Evolutionary conservation across 2,329 filamentous ascomycete genomes (phyloP).

Genomic region (Beauveria scarabaeidicola): DNA sequence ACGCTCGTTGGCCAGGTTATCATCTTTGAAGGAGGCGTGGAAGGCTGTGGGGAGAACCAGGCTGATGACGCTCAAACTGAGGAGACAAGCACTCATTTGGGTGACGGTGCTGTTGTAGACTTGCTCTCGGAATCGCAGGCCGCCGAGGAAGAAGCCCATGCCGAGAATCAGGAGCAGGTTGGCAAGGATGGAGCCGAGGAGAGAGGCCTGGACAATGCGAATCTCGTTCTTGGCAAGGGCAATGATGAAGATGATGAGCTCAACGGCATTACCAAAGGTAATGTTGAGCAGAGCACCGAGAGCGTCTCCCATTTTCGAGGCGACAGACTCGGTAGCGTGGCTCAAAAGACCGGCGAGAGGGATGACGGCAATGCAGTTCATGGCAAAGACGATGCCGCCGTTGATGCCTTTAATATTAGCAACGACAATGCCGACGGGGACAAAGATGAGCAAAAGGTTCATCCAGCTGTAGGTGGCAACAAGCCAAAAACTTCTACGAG

Average conservation of each 20-base stretch:
- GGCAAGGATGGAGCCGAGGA: constrained; percentile 81
- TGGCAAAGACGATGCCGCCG: constrained; percentile 58
- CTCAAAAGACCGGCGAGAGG: constrained; percentile 64
- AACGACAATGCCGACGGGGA: constrained; percentile 66
- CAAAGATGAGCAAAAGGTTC: constrained; percentile 69
- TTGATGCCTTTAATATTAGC: constrained; percentile 44
- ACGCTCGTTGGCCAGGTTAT: constrained; percentile 52
- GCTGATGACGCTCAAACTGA: constrained; percentile 86
- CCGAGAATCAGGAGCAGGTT: constrained; percentile 84
- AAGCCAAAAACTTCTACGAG: constrained; percentile 43
- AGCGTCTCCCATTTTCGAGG: constrained; percentile 62
- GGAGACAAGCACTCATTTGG: constrained; percentile 89
- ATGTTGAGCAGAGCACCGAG: constrained; percentile 67
- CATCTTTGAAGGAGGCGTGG: constrained; percentile 71
- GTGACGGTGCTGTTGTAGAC: constrained; percentile 94
- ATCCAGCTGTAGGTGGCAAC: constrained; percentile 65
- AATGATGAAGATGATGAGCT: constrained; percentile 57
- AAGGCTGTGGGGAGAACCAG: constrained; percentile 84
- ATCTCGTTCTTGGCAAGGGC: constrained; percentile 58
- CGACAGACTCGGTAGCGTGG: constrained; percentile 68
- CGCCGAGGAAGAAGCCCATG: constrained; percentile 84
- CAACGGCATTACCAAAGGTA: constrained; percentile 71
- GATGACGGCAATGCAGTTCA: constrained; percentile 69
- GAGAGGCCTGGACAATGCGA: constrained; percentile 81
- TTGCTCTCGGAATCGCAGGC: constrained; percentile 80